Evolutionary conservation across 768 basidiomycete genomes (phyloP).

Genomic region (Rhodotorula graminis): DNA sequence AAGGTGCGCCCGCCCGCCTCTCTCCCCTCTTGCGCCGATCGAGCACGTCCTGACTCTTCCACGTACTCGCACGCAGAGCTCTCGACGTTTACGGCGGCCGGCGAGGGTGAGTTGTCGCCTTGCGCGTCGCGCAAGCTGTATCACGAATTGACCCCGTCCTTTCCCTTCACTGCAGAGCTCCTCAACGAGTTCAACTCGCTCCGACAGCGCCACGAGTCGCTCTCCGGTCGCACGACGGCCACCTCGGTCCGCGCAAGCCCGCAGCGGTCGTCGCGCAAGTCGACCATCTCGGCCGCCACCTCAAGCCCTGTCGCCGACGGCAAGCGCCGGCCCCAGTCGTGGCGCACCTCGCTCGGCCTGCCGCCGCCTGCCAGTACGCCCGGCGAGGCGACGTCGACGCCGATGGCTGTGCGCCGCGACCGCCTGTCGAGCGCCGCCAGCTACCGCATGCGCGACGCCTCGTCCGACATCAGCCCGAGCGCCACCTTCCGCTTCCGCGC

Average conservation of each 20-base stretch:
- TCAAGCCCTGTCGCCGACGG: neutral
- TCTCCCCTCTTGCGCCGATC: neutral
- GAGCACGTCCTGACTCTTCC: neutral
- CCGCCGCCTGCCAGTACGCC: neutral
- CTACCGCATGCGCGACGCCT: neutral
- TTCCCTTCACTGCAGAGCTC: neutral
- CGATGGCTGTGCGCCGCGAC: neutral
- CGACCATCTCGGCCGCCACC: neutral
- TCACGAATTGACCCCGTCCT: too few relatives aligned
- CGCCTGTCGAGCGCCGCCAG: too few relatives aligned
- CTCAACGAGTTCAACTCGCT: constrained; percentile 15
- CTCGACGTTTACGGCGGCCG: constrained; percentile 9
- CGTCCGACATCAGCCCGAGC: neutral
- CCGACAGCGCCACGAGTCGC: constrained; percentile 20
- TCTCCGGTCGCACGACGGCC: neutral
- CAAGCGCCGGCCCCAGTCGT: neutral
- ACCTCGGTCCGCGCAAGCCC: neutral
- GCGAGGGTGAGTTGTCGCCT: constrained; percentile 3
- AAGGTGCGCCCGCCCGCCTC: constrained; percentile 20
- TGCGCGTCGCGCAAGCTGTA: too few relatives aligned
- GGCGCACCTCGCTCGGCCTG: constrained; percentile 26
- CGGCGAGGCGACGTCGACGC: neutral
- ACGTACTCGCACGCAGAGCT: constrained; percentile 12
- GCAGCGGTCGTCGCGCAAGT: neutral
- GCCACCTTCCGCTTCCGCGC: neutral